Base-by-base conservation (phyloP, 495 filamentous ascomycete species). In the Xylaria sp. region DNA sequence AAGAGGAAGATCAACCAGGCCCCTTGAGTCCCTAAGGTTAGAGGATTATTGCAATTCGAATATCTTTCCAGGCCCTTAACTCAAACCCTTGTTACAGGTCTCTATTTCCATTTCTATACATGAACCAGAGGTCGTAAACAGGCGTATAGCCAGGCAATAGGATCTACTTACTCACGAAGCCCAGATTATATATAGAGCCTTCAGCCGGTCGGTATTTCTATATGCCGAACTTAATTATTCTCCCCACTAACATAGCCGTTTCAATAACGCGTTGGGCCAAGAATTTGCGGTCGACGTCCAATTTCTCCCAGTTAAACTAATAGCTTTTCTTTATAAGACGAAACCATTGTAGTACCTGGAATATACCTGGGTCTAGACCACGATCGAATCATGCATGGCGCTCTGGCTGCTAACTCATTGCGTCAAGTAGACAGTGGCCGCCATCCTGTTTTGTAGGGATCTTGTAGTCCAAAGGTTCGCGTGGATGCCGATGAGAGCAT, bases 341-440 rank as follows among this genome's bases (percentile, higher is more conserved):
- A 53, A 53, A 26, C 24, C 24, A 17, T 15, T 29, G 50, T 26
- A 29, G 24, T 29, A 12, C 3, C 24, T 5, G 1, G 50, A 21
- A 53, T 53, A 26, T 1, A 53, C n/a, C n/a, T n/a, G n/a, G 50
- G 50, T 29, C 50, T 53, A 53, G 50, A 53, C 50, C 50, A 29
- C 24, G 24, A 53, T 29, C 50, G 14, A 53, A 12, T 12, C 12
- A 29, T 53, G 50, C 50, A 53, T 53, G 50, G 50, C 50, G 50
- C 50, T 53, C 26, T 31, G 17, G 26, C 21, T 55, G 52, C 12
- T 24, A 21, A 50, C 52, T 31, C 52, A 11, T 53, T 53, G 50
- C 21, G 26, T 17, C 52, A 7, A 31, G 12, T 17, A 55, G 4
- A 5, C 14, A 31, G 21, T 9, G 52, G 14, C 14, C 26, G 52